Evolutionary conservation across 495 filamentous ascomycete species (phyloP), one percentile per base, ranked within the genome.

Genomic region (Thermothielavioides terrestris): DNA sequence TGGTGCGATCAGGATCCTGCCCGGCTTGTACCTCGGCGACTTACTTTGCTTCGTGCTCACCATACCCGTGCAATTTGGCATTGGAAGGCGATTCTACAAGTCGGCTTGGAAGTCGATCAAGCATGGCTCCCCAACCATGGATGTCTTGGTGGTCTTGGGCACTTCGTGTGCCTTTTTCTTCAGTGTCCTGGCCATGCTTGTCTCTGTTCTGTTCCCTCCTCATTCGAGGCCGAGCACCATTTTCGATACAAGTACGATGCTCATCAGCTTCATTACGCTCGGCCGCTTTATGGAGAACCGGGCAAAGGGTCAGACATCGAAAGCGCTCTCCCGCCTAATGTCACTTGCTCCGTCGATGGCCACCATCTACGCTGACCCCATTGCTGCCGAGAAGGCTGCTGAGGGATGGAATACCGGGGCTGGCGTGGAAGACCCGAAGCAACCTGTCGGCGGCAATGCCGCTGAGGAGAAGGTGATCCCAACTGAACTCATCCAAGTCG

Each of bases 121-220:
- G 58, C 94, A 99, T 63, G 77, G 82, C 9, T 84, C 88, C 2
- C 90, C 92, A 2, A 97, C 92, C 1, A 99, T 99, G 92, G 92
- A 99, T 60, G 91, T 99, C 2, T 74, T 99, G 4, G 89, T 99
- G 31, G 86, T 94, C 42, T 66, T 97, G 4, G 92, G 92, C 10
- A 99, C 94, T 15, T 95, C 89, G 0, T 85, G 90, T n/a, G 92
- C 92, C 3, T 98, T 96, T 73, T 95, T 97, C 66, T 99, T 96
- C 69, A 96, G 91, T 63, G 68, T 88, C 54, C 81, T 85, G 35
- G 84, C 89, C 10, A 97, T 99, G 89, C 12, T 81, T 11, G 82
- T 96, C 27, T 88, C 88, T 6, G 59, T 97, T 20, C 39, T 85
- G 3, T 70, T 75, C 27, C 67, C 75, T 7, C 82, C 86, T 4